These are phyloP conservation scores for Penicillium sp. DNA, from an alignment of 2,329 filamentous ascomycete genomes.

Conservation along the genomic window DNA sequence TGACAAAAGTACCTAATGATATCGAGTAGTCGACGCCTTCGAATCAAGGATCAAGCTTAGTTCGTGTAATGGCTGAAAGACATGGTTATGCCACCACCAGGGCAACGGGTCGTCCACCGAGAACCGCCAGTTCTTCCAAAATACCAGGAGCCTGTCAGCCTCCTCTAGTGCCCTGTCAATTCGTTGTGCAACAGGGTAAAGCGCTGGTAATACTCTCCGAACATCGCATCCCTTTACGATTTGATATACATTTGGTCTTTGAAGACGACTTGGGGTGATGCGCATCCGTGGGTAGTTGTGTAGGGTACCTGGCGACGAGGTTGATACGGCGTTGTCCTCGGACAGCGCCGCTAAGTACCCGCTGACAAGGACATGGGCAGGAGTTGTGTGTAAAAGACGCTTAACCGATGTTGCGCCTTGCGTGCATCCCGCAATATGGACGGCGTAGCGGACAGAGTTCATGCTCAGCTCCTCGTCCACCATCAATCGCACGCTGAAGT, in stretches of 20 bases:
- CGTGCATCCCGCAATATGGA: slow-evolving; percentile 40
- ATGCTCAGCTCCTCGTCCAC: slow-evolving; percentile 53
- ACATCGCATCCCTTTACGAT: slow-evolving; percentile 14
- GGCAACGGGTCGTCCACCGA: slow-evolving; percentile 62
- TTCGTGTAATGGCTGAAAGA: slow-evolving; percentile 57
- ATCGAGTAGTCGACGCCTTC: background rate
- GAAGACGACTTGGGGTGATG: slow-evolving; percentile 6
- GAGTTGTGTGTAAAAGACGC: slow-evolving; percentile 38
- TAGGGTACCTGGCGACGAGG: background rate
- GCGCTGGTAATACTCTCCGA: slow-evolving; percentile 11
- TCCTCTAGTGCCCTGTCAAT: slow-evolving; percentile 28
- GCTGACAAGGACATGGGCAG: slow-evolving; percentile 26
- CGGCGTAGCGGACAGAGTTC: slow-evolving; percentile 38
- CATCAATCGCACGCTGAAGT: slow-evolving; percentile 74
- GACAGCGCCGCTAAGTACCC: slow-evolving; percentile 35
- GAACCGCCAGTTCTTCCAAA: slow-evolving; percentile 62
- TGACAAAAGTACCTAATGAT: background rate
- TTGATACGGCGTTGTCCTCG: slow-evolving; percentile 18
- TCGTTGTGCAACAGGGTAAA: slow-evolving; percentile 29
- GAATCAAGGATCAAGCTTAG: slow-evolving; percentile 15
- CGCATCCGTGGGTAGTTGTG: slow-evolving; percentile 7
- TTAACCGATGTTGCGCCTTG: slow-evolving; percentile 34
- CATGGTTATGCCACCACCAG: slow-evolving; percentile 61
- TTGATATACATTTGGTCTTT: slow-evolving; percentile 14
- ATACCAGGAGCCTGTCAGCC: slow-evolving; percentile 43